phyloP scores from a whole-genome alignment of 805 yeast genomes.

The Candida takata region DNA sequence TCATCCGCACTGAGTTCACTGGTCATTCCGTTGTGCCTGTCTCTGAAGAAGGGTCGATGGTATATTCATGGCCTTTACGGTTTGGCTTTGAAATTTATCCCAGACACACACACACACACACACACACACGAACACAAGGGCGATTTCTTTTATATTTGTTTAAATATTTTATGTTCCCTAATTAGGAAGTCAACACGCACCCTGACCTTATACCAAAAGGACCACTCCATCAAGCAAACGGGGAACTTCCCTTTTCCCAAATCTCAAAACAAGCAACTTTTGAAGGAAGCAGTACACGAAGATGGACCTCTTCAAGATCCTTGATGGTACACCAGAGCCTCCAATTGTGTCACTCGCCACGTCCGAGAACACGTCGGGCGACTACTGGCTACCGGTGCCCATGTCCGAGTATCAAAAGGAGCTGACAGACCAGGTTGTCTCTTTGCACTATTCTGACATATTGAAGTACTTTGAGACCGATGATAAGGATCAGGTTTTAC shows the following conservation, averaged over 20 bases:
- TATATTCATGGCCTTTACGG: too few relatives aligned
- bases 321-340: slow-evolving; percentile 84
- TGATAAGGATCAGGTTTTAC: slow-evolving; percentile 46
- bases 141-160: too few relatives aligned
- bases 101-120: too few relatives aligned
- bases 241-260: not conserved
- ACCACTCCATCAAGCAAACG: too few relatives aligned
- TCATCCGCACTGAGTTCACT: slow-evolving; percentile 49
- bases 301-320: slow-evolving; percentile 69
- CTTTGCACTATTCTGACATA: slow-evolving; percentile 86
- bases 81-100: too few relatives aligned
- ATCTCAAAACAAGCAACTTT: not conserved
- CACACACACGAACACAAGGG: too few relatives aligned
- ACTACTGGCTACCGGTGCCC: slow-evolving; percentile 74
- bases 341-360: slow-evolving; percentile 43
- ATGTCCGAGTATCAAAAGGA: slow-evolving; percentile 83
- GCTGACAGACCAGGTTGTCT: slow-evolving; percentile 84
- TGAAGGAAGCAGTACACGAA: not conserved
- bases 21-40: too few relatives aligned
- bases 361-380: slow-evolving; percentile 35
- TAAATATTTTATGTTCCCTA: too few relatives aligned
- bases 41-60: too few relatives aligned
- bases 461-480: slow-evolving; percentile 70
- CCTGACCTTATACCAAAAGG: too few relatives aligned
- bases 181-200: too few relatives aligned